Percentiles rank a stretch among this genome's conserved stretches.
These are phyloP conservation scores for Termitomyces sp. DNA, from an alignment of 1,284 basidiomycete genomes.

Conservation along the genomic window DNA sequence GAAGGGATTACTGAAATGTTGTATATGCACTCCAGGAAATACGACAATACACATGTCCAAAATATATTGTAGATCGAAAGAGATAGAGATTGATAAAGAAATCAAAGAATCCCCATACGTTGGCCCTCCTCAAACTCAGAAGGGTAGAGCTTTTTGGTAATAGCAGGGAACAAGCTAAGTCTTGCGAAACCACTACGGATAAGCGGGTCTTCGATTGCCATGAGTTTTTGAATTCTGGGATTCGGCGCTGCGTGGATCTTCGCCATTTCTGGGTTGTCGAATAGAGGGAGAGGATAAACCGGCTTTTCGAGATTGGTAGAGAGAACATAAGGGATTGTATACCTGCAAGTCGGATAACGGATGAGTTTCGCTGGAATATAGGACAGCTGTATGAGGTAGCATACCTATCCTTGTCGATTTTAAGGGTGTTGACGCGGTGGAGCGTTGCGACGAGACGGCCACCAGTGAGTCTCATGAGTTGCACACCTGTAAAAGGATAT, in stretches of 20 bases:
- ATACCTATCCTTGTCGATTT: conserved; percentile 23
- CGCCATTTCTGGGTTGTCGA: conserved; percentile 16
- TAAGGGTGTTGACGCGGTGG: conserved; percentile 27
- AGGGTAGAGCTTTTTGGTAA: conserved; percentile 23
- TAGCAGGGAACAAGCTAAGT: conserved; percentile 24
- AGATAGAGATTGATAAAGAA: not conserved
- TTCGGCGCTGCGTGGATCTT: conserved; percentile 23
- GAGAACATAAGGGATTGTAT: conserved; percentile 26
- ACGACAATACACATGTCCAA: too few species aligned
- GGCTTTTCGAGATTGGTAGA: conserved; percentile 25
- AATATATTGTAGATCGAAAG: too few species aligned
- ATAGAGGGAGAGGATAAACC: conserved; percentile 22
- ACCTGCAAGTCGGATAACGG: conserved; percentile 9
- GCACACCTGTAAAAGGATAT: conserved; percentile 17
- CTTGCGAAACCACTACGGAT: conserved; percentile 25
- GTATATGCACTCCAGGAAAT: too few species aligned
- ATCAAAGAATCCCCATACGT: conserved; percentile 16
- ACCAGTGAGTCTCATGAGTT: conserved; percentile 25
- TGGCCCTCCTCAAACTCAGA: conserved; percentile 22
- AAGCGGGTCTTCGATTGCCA: conserved; percentile 23
- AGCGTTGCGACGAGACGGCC: conserved; percentile 25
- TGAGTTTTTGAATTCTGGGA: conserved; percentile 20
- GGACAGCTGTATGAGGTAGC: not conserved
- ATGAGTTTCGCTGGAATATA: not conserved
- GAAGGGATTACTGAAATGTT: too few species aligned